Conservation (phyloP, 2,329 filamentous ascomycete genomes). For the Lasiodiplodia gonubiensis region DNA sequence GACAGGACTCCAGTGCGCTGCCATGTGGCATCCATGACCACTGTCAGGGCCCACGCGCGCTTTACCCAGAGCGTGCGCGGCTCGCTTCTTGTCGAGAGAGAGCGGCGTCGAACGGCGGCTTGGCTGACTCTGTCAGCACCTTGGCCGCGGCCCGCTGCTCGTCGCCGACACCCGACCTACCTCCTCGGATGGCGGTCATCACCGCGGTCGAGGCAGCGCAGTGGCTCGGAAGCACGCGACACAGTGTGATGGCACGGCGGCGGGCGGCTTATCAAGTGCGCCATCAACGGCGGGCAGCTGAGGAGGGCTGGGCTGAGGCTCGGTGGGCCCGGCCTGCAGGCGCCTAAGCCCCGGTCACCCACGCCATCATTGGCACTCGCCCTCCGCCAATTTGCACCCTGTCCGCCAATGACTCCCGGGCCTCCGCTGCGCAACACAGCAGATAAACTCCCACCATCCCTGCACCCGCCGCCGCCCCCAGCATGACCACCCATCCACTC, state of each 20-base stretch:
- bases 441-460: slow-evolving; percentile 7
- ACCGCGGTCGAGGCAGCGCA: no score
- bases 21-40: slow-evolving; percentile 26
- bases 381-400: not conserved
- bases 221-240: slow-evolving; percentile 10
- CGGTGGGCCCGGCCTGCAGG: slow-evolving; percentile 16
- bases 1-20: not conserved
- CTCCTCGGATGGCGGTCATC: no score
- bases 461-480: slow-evolving; percentile 1
- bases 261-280: slow-evolving; percentile 16
- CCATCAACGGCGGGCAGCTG: slow-evolving; percentile 3
- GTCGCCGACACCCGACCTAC: not conserved
- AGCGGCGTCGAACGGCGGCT: not conserved
- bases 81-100: not conserved
- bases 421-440: slow-evolving; percentile 3
- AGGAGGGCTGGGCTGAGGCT: slow-evolving; percentile 16
- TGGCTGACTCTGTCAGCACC: slow-evolving; percentile 4
- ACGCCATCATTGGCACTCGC: slow-evolving; percentile 10
- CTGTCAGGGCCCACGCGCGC: slow-evolving; percentile 20
- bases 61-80: not conserved
- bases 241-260: not conserved
- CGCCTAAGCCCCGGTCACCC: slow-evolving; percentile 3
- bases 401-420: slow-evolving; percentile 13
- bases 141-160: slow-evolving; percentile 9
- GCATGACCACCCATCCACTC: slow-evolving; percentile 1